These are phyloP conservation scores for Sphagnum fallax DNA, from an alignment of 228 moss, liverwort and hornwort genomes.

Conservation along the genomic window DNA sequence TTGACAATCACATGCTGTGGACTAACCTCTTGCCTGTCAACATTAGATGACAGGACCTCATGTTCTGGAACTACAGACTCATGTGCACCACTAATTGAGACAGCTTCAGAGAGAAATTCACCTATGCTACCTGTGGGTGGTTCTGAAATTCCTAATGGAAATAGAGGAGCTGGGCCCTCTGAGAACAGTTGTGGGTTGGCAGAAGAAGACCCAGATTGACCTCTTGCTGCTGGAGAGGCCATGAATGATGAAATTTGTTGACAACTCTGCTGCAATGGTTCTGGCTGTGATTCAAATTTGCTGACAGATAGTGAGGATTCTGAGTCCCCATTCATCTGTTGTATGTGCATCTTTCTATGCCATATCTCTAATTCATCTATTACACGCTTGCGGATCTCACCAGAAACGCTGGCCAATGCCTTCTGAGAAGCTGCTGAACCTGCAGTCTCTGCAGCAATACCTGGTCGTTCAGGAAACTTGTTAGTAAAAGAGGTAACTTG, in stretches of 20 bases:
- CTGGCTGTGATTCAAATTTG: background rate
- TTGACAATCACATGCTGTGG: conserved; percentile 16
- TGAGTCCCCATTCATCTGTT: conserved; percentile 17
- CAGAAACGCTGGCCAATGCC: conserved; percentile 63
- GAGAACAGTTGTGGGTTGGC: conserved; percentile 11
- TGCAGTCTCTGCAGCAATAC: conserved; percentile 68
- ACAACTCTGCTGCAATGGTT: conserved; percentile 2
- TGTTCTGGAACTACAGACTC: conserved; percentile 8
- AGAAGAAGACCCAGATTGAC: conserved; percentile 41
- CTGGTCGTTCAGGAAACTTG: conserved; percentile 9
- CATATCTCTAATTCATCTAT: conserved; percentile 55
- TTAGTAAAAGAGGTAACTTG: background rate
- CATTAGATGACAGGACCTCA: conserved; percentile 14
- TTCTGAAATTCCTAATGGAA: conserved; percentile 18
- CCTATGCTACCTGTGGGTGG: conserved; percentile 14
- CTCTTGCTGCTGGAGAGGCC: conserved; percentile 7
- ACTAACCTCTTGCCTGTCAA: conserved; percentile 15
- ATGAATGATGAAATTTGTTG: no score
- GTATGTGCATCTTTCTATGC: conserved; percentile 34
- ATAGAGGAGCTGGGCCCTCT: conserved; percentile 11
- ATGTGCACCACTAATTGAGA: conserved; percentile 5
- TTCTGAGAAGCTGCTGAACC: conserved; percentile 58
- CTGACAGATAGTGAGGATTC: background rate
- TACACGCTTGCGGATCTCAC: conserved; percentile 59
- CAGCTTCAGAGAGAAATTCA: conserved; percentile 11